phyloP scores from a whole-genome alignment of 306 rosid species.

The Corylus avellana region DNA sequence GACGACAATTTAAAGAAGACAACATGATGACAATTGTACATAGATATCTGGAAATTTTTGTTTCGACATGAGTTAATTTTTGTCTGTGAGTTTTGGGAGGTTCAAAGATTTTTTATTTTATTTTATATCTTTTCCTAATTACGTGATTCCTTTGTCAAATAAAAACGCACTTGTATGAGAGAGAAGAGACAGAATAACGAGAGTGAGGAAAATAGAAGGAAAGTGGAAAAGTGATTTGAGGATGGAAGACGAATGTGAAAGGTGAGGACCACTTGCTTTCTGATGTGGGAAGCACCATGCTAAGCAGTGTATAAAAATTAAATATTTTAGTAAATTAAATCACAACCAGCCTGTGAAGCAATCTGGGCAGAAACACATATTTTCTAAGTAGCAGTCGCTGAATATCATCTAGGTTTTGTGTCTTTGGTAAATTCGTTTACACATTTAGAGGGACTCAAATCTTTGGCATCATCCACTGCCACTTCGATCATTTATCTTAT shows the following conservation, averaged over 20 bases:
- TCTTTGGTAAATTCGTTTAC: neutral
- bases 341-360: too few species aligned
- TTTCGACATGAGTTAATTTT: slow-evolving; percentile 16
- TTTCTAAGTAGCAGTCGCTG: neutral
- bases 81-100: slow-evolving; percentile 1
- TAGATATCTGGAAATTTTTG: slow-evolving; percentile 32
- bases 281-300: slow-evolving; percentile 32
- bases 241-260: neutral
- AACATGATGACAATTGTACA: slow-evolving; percentile 46
- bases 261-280: slow-evolving; percentile 30
- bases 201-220: slow-evolving; percentile 6
- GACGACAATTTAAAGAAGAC: slow-evolving; percentile 43
- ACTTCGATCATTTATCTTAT: neutral
- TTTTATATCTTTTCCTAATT: slow-evolving; percentile 16
- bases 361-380: too few species aligned
- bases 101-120: neutral
- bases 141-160: slow-evolving; percentile 31
- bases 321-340: neutral
- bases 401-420: neutral
- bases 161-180: slow-evolving; percentile 5
- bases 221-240: neutral
- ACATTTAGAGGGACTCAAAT: too few species aligned
- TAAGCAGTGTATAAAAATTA: neutral
- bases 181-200: neutral
- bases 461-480: too few species aligned